Conservation (phyloP, 768 basidiomycete genomes). For the Lentinus brumalis region DNA sequence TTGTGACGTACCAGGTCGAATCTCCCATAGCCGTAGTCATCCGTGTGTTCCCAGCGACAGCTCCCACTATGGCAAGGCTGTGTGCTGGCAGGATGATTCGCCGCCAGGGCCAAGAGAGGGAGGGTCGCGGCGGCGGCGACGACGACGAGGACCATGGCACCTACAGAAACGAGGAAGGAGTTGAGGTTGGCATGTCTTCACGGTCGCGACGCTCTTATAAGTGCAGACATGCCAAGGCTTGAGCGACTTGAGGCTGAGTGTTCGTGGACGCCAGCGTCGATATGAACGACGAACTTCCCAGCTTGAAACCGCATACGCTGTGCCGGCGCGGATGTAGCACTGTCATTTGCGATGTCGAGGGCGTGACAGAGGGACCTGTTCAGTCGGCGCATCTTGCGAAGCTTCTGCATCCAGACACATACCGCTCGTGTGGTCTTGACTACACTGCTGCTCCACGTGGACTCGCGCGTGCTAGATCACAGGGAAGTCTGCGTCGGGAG, state of each 20-base stretch:
- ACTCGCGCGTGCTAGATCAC: too few relatives aligned
- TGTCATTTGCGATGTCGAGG: neutral
- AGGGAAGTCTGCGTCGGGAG: too few relatives aligned
- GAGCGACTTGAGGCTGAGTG: neutral
- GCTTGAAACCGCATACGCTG: neutral
- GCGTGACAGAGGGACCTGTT: too few relatives aligned
- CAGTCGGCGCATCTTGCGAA: too few relatives aligned
- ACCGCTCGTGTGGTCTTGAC: too few relatives aligned
- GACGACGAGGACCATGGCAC: slow-evolving; percentile 14
- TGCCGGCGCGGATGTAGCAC: neutral
- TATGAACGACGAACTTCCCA: neutral
- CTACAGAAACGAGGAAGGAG: too few relatives aligned
- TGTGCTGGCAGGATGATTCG: slow-evolving; percentile 8
- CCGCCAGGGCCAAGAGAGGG: slow-evolving; percentile 6
- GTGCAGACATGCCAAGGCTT: neutral
- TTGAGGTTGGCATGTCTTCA: too few relatives aligned
- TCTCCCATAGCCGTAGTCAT: neutral
- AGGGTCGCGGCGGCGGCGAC: slow-evolving; percentile 6
- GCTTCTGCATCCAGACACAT: too few relatives aligned
- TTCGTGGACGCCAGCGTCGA: neutral
- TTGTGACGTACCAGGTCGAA: slow-evolving; percentile 10
- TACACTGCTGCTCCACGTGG: too few relatives aligned
- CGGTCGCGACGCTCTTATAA: too few relatives aligned
- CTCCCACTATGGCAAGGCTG: slow-evolving; percentile 13
- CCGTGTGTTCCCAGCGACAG: slow-evolving; percentile 9